phyloP scores from a whole-genome alignment of 1,284 basidiomycete species.

The Ustilago hordei region DNA sequence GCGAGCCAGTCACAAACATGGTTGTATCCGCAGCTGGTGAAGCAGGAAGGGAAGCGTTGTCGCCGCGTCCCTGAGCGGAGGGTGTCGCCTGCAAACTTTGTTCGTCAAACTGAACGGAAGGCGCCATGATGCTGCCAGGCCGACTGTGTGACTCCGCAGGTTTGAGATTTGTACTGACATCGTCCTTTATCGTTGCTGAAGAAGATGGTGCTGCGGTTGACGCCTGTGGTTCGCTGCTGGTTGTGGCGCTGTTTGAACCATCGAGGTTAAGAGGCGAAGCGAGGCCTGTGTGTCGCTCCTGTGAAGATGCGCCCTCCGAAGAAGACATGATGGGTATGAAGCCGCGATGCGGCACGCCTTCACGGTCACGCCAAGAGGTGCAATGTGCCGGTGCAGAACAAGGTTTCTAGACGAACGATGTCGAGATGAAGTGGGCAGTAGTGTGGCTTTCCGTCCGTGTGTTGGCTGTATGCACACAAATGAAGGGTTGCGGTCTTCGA shows the following conservation, averaged over 20 bases:
- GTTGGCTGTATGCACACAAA: slow-evolving; percentile 1
- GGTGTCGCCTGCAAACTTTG: slow-evolving; percentile 42
- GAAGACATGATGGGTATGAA: slow-evolving; percentile 18
- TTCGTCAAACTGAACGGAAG: slow-evolving; percentile 53
- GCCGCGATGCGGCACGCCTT: background rate
- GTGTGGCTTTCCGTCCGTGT: background rate
- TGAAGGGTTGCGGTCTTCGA: background rate
- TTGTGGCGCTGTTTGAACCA: background rate
- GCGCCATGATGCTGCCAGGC: slow-evolving; percentile 32
- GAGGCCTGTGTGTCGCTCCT: slow-evolving; percentile 16
- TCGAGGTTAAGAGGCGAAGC: slow-evolving; percentile 22
- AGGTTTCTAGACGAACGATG: background rate
- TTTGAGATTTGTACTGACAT: slow-evolving; percentile 27
- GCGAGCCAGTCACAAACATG: slow-evolving; percentile 14
- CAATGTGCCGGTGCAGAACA: background rate
- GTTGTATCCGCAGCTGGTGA: slow-evolving; percentile 24
- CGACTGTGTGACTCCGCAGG: slow-evolving; percentile 23
- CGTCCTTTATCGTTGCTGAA: slow-evolving; percentile 21
- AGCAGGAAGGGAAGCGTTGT: slow-evolving; percentile 31
- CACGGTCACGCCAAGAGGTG: background rate
- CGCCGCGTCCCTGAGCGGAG: slow-evolving; percentile 29
- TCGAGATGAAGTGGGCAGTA: background rate
- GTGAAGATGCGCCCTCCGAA: slow-evolving; percentile 12
- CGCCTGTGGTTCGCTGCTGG: slow-evolving; percentile 4
- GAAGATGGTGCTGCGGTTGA: slow-evolving; percentile 8